A percentile compares a stretch with the other conserved stretches of the same genome.
Conservation (phyloP, 768 basidiomycete genomes). For the Mycena leptocephala region DNA sequence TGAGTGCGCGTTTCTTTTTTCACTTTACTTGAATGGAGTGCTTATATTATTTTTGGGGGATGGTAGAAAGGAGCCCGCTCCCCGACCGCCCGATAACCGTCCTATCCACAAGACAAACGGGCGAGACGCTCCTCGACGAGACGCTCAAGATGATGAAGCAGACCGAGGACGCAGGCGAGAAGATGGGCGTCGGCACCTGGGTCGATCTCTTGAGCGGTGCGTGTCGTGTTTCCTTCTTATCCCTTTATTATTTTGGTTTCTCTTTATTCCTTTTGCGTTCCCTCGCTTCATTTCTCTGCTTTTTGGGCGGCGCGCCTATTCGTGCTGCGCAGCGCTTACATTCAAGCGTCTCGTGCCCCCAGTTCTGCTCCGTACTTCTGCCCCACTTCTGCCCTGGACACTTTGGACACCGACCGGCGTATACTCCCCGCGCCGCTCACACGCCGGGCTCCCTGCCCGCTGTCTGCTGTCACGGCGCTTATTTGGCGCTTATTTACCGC, state of each 20-base stretch:
- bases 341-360: no score
- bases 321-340: no score
- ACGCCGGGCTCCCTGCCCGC: no score
- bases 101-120: constrained; percentile 32
- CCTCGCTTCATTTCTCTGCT: no score
- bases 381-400: no score
- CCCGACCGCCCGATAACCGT: background rate
- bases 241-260: background rate
- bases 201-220: background rate
- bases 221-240: background rate
- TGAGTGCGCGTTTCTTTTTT: constrained; percentile 7
- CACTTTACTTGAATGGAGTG: background rate
- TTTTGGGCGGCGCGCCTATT: no score
- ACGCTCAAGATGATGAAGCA: constrained; percentile 26
- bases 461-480: no score
- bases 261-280: no score
- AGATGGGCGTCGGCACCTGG: background rate
- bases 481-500: no score
- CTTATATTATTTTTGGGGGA: background rate
- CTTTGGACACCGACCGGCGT: no score
- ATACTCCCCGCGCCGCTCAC: no score
- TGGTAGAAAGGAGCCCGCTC: background rate
- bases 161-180: background rate
- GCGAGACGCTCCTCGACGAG: constrained; percentile 35
- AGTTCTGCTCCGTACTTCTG: no score